Base-by-base conservation (phyloP, 371 early-diverging fungal species). In the Sporodiniella umbellata region DNA sequence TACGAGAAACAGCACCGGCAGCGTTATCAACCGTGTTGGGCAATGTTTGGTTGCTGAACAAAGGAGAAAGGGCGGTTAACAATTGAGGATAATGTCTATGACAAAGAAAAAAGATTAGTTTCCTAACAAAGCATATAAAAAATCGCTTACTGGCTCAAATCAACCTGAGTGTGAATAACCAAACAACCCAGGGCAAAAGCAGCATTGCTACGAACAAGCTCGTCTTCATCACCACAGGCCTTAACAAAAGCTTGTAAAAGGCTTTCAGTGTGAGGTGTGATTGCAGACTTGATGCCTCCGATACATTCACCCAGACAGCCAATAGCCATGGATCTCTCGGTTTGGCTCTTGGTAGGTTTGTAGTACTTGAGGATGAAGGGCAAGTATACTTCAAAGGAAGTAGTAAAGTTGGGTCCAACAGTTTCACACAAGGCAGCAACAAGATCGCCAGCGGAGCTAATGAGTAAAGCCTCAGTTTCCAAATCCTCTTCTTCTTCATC, bases 281-380 rank as follows among this genome's bases (percentile, higher is more conserved):
- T 75, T 1, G 78, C 84, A 4, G 58, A 59, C 30, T 85, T 82
- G 58, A 92, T 66, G 33, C 89, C 88, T 35, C 66, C 76, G 19
- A 85, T 73, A 19, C 86, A 78, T 68, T 94, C 94, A 28, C 90
- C 90, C 42, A 94, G 63, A 38, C 87, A 86, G 8, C 93, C 94
- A 31, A 91, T 76, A 4, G 92, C 88, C 90, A 92, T 93, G 21
- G 89, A 85, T 26, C 95, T 84, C 56, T 95, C 94, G 21, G 82
- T 68, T 17, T 75, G 67, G 0, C 84, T 68, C 42, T 81, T 71
- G 4, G 83, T 70, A 48, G 75, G 72, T 59, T 87, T 88, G 68
- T 85, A 89, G 63, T 89, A 91, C 57, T 82, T 86, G 33, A 71
- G 58, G 39, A 94, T 84, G 21, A 80, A 75, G 14, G 90, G 92